These are phyloP conservation scores for Citropsis articulata DNA, from an alignment of 345 rosid species.

Conservation along the genomic window DNA sequence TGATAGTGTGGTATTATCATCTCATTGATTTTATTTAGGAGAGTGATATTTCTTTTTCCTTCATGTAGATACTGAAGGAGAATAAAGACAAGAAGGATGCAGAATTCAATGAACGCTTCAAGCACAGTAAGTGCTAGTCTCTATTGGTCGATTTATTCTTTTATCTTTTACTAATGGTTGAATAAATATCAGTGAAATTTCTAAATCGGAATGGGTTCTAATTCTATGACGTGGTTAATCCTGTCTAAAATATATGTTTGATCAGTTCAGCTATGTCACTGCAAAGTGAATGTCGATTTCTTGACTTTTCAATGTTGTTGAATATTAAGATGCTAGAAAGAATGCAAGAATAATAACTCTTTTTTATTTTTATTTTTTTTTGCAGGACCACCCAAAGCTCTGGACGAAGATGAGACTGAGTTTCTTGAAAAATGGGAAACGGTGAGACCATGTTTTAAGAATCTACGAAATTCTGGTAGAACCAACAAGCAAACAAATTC, in stretches of 20 bases:
- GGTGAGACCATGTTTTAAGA: constrained; percentile 44
- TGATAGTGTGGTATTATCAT: not conserved
- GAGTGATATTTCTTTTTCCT: not conserved
- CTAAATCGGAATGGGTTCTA: not conserved
- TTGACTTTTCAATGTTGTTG: not conserved
- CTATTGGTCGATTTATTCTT: not conserved
- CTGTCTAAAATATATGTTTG: not conserved
- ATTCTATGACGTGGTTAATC: not conserved
- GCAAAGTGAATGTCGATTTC: not conserved
- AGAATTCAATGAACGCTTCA: constrained; percentile 92
- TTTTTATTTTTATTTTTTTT: constrained; percentile 4
- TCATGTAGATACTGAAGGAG: constrained; percentile 77
- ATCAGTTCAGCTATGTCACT: not conserved
- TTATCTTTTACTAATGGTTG: not conserved
- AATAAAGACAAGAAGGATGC: constrained; percentile 94
- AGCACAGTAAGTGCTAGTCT: constrained; percentile 65
- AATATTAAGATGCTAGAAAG: not conserved
- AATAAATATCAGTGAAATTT: not conserved
- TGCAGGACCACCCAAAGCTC: constrained; percentile 94
- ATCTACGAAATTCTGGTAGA: constrained; percentile 1
- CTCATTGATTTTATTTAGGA: not conserved
- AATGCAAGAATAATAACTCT: not conserved
- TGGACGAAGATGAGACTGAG: constrained; percentile 97
- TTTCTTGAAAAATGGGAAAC: constrained; percentile 77
- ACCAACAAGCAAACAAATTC: no score